These are phyloP conservation scores for Botrytis elliptica DNA, from an alignment of 2,329 filamentous ascomycete genomes.

Conservation along the genomic window DNA sequence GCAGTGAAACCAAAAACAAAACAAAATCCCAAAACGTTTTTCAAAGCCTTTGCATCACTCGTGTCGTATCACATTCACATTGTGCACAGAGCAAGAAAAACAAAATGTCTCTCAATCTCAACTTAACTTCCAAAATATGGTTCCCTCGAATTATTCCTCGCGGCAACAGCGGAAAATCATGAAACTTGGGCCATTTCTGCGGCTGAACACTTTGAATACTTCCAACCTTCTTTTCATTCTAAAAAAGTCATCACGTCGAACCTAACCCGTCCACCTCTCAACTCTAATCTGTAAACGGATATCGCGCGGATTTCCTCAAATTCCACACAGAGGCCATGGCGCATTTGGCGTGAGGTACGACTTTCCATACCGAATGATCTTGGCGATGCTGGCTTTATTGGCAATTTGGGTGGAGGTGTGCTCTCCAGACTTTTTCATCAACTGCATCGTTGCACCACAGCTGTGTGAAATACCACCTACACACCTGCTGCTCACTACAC, in stretches of 20 bases:
- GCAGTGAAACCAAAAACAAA: neutral
- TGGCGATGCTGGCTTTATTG: neutral
- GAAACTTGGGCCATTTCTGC: neutral
- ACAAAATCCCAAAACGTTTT: neutral
- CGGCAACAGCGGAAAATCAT: slow-evolving; percentile 6
- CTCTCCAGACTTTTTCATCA: neutral
- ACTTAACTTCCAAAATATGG: neutral
- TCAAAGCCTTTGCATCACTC: neutral
- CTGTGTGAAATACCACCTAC: neutral
- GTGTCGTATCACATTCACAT: neutral
- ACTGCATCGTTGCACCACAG: neutral
- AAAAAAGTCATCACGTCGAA: neutral
- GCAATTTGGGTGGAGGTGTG: neutral
- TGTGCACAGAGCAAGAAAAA: neutral
- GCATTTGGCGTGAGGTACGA: neutral
- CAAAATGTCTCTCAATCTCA: neutral
- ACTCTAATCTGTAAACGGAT: neutral
- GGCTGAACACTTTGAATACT: neutral
- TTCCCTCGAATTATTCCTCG: neutral
- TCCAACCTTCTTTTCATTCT: neutral
- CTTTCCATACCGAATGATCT: neutral
- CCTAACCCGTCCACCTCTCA: neutral
- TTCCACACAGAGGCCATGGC: neutral
- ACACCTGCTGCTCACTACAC: neutral
- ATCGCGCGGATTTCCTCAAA: neutral